A percentile compares a stretch with the other conserved stretches of the same genome.
These are phyloP conservation scores for Casuarina cunninghamiana DNA, from an alignment of 306 rosid genomes.

Conservation along the genomic window DNA sequence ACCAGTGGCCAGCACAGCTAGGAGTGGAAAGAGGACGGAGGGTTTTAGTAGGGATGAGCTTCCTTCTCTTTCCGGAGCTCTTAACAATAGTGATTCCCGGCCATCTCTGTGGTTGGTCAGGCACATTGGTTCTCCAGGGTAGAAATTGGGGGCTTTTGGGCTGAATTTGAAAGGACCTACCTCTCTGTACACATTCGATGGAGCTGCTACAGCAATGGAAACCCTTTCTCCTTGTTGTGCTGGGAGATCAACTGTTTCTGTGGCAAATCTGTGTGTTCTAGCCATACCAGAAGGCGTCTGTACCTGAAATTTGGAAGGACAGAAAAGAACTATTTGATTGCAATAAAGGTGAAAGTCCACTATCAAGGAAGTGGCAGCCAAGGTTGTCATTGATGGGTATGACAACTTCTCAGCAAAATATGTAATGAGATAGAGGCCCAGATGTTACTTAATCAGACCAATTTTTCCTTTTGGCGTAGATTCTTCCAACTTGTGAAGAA, in stretches of 20 bases:
- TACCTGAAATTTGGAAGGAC: slow-evolving; percentile 49
- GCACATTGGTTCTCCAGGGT: slow-evolving; percentile 89
- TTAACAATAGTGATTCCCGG: slow-evolving; percentile 76
- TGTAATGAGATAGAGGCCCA: not conserved
- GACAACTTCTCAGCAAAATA: slow-evolving; percentile 1
- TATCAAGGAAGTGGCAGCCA: not conserved
- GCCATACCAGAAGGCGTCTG: slow-evolving; percentile 90
- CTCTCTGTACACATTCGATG: slow-evolving; percentile 67
- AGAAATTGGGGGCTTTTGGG: slow-evolving; percentile 71
- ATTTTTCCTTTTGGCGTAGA: not conserved
- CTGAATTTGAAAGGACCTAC: slow-evolving; percentile 83
- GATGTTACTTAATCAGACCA: not conserved
- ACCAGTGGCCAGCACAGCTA: slow-evolving; percentile 76
- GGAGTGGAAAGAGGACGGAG: slow-evolving; percentile 64
- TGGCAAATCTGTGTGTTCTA: slow-evolving; percentile 91
- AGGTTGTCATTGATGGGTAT: slow-evolving; percentile 16
- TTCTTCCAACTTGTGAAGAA: not conserved
- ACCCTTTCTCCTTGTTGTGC: slow-evolving; percentile 95
- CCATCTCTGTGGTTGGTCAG: slow-evolving; percentile 92
- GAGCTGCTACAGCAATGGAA: slow-evolving; percentile 88
- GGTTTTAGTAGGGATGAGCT: slow-evolving; percentile 63
- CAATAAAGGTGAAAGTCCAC: slow-evolving; percentile 8
- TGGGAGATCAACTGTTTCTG: slow-evolving; percentile 91
- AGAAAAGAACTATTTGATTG: not conserved
- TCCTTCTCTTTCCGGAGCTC: slow-evolving; percentile 78